A percentile compares a stretch with the other conserved stretches of the same genome.
Evolutionary conservation across 139 green algal genomes (phyloP).

Genomic region (Spirogloea muscicola): DNA sequence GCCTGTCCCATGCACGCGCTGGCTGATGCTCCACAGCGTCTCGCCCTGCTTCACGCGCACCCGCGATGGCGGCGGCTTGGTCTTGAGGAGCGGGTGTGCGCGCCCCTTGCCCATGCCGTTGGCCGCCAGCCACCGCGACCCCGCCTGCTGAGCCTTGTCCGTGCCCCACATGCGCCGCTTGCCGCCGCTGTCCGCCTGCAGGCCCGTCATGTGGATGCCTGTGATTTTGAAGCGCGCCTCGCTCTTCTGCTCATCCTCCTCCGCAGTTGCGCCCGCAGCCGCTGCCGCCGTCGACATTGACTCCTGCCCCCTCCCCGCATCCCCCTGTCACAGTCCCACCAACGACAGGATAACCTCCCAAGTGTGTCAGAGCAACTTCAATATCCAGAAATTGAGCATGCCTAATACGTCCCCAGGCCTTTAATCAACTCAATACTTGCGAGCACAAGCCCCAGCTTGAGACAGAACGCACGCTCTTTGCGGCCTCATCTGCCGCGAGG

Average conservation of each 20-base stretch:
- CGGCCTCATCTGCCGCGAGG: too few species aligned
- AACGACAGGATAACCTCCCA: too few species aligned
- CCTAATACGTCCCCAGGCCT: too few species aligned
- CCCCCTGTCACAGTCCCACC: too few species aligned
- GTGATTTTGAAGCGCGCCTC: constrained; percentile 27
- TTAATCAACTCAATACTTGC: too few species aligned
- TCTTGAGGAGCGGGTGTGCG: constrained; percentile 3
- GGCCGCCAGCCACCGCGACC: constrained; percentile 39
- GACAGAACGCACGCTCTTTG: too few species aligned
- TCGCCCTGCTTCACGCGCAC: constrained; percentile 11
- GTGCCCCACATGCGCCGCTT: constrained; percentile 28
- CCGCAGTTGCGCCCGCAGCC: too few species aligned
- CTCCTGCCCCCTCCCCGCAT: not conserved
- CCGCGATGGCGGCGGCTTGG: constrained; percentile 4
- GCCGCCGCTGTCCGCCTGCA: constrained; percentile 17
- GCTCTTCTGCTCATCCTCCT: constrained; percentile 6
- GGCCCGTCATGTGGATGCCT: constrained; percentile 42
- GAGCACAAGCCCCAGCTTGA: too few species aligned
- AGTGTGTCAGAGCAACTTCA: too few species aligned
- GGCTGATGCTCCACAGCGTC: constrained; percentile 39
- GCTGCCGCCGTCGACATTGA: not conserved
- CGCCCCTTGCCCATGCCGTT: constrained; percentile 35
- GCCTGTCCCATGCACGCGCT: constrained; percentile 8
- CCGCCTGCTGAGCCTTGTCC: constrained; percentile 22
- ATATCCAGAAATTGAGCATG: too few species aligned